A percentile compares a stretch with the other conserved stretches of the same genome.
phyloP scores from a whole-genome alignment of 1,284 basidiomycete genomes.

The Puccinia hordei region DNA sequence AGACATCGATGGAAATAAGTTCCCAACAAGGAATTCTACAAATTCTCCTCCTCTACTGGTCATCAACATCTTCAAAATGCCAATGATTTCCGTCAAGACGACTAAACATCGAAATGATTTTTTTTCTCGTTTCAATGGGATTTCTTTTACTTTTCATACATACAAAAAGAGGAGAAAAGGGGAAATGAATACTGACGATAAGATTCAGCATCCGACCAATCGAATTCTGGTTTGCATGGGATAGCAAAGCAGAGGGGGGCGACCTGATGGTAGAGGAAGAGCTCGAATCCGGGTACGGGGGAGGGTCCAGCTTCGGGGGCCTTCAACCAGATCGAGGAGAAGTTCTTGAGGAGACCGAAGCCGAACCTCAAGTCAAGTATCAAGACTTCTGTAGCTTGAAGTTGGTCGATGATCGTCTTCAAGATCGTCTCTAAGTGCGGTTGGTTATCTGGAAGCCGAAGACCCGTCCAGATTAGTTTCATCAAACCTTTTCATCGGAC shows the following conservation, averaged over 20 bases:
- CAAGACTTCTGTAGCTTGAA: slow-evolving; percentile 70
- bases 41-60: slow-evolving; percentile 80
- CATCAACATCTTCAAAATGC: slow-evolving; percentile 76
- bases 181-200: slow-evolving; percentile 31
- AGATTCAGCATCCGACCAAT: slow-evolving; percentile 82
- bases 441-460: slow-evolving; percentile 70
- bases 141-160: neutral
- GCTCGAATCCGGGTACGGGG: slow-evolving; percentile 84
- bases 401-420: slow-evolving; percentile 66
- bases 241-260: slow-evolving; percentile 82
- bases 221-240: slow-evolving; percentile 76
- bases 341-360: slow-evolving; percentile 73
- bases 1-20: slow-evolving; percentile 82
- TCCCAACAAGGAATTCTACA: slow-evolving; percentile 74
- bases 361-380: slow-evolving; percentile 75
- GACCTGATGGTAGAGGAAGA: slow-evolving; percentile 85
- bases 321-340: slow-evolving; percentile 75
- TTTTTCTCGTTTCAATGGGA: neutral
- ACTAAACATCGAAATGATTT: slow-evolving; percentile 59
- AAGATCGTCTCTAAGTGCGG: slow-evolving; percentile 77
- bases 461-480: neutral
- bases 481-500: neutral
- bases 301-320: slow-evolving; percentile 53
- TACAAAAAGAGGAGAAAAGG: too few relatives aligned
- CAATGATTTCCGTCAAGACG: slow-evolving; percentile 84